Conservation (phyloP, 371 early-diverging fungal genomes). For the Rhizomucor miehei region DNA sequence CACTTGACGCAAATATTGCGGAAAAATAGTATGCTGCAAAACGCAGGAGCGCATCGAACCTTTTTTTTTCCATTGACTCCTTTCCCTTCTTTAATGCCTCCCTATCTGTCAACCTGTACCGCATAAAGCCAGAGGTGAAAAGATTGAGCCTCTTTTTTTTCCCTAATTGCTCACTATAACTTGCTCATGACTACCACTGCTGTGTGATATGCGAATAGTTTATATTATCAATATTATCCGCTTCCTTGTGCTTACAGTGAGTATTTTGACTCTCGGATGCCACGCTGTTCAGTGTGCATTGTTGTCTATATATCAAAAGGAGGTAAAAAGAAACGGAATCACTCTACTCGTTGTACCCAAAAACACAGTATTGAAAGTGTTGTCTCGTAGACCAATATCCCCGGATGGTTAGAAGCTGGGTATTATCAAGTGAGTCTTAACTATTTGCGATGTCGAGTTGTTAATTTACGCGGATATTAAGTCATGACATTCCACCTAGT, state of each 20-base stretch:
- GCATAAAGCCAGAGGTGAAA: too few species aligned
- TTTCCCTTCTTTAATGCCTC: background rate
- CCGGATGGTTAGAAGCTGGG: slow-evolving; percentile 23
- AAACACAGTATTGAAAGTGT: background rate
- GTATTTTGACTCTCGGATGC: slow-evolving; percentile 15
- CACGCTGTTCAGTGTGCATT: slow-evolving; percentile 28
- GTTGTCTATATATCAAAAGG: slow-evolving; percentile 15
- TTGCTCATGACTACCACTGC: slow-evolving; percentile 3
- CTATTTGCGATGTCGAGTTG: too few species aligned
- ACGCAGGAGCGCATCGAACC: too few species aligned
- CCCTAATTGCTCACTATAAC: background rate
- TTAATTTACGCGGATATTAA: too few species aligned
- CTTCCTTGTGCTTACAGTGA: slow-evolving; percentile 12
- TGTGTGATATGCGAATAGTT: slow-evolving; percentile 9
- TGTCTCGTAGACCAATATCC: slow-evolving; percentile 18
- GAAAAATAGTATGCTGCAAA: too few species aligned
- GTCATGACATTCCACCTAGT: slow-evolving; percentile 12
- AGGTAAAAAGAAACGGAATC: slow-evolving; percentile 6
- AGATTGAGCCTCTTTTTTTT: background rate
- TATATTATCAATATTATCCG: slow-evolving; percentile 14
- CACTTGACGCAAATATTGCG: too few species aligned
- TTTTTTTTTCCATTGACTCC: background rate
- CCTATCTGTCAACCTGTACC: too few species aligned
- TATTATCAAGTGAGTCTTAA: slow-evolving; percentile 29
- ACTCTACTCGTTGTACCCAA: background rate